Evolutionary conservation across 2,329 filamentous ascomycete genomes (phyloP).

Genomic region (Davidsoniella australis): DNA sequence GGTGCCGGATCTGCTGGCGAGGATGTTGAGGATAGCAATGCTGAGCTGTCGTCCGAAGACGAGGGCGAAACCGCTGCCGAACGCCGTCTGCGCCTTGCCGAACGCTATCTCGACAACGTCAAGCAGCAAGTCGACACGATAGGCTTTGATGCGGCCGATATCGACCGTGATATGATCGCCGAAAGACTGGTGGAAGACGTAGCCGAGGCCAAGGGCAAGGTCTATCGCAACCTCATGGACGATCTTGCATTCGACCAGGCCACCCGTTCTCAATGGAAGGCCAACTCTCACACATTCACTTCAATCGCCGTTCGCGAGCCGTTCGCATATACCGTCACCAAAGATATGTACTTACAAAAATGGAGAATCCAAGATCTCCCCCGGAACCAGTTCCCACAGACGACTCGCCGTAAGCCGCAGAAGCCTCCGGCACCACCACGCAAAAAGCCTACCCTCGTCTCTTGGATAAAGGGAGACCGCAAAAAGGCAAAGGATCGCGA

Average conservation of each 20-base stretch:
- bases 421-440: conserved; percentile 40
- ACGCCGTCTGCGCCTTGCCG: conserved; percentile 68
- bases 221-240: conserved; percentile 65
- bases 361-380: conserved; percentile 65
- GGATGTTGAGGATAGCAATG: conserved; percentile 26
- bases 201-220: conserved; percentile 74
- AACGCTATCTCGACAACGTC: conserved; percentile 85
- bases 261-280: conserved; percentile 55
- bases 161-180: conserved; percentile 83
- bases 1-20: conserved; percentile 32
- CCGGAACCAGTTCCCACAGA: conserved; percentile 41
- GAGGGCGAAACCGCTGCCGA: conserved; percentile 82
- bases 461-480: conserved; percentile 43
- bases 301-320: conserved; percentile 63
- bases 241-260: conserved; percentile 54
- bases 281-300: conserved; percentile 62
- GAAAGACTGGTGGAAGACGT: conserved; percentile 83
- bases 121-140: conserved; percentile 56
- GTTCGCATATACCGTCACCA: conserved; percentile 75
- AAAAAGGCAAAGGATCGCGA: conserved; percentile 42
- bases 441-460: conserved; percentile 44
- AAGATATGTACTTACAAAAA: conserved; percentile 71
- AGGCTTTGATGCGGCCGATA: conserved; percentile 85
- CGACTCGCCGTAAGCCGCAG: conserved; percentile 39
- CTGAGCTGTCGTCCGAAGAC: conserved; percentile 40